Conservation (phyloP, 192 early-diverging fungal genomes). For the Coemansia sp. region DNA sequence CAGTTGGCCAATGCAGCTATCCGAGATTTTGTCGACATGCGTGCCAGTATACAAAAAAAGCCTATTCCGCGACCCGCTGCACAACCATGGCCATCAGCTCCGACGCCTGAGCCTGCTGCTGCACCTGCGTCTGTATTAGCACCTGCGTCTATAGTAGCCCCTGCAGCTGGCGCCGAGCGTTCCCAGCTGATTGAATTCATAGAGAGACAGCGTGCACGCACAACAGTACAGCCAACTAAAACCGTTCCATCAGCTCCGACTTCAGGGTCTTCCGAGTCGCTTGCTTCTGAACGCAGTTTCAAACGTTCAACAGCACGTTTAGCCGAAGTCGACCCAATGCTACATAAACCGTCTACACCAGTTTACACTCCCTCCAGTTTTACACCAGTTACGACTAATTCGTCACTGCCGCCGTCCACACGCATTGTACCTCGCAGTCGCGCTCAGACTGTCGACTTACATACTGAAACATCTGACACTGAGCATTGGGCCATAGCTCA, state of each 20-base stretch:
- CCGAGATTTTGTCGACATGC: slow-evolving; percentile 30
- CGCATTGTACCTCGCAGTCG: slow-evolving; percentile 30
- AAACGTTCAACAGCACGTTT: slow-evolving; percentile 49
- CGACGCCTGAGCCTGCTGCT: slow-evolving; percentile 7
- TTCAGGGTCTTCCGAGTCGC: slow-evolving; percentile 23
- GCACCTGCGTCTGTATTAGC: not conserved
- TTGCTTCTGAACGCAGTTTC: slow-evolving; percentile 46
- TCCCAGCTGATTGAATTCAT: slow-evolving; percentile 55
- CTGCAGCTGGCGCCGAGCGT: slow-evolving; percentile 2
- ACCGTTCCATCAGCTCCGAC: not conserved
- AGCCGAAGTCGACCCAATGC: slow-evolving; percentile 23
- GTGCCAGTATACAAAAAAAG: not conserved
- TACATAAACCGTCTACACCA: not conserved
- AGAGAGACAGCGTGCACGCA: slow-evolving; percentile 32
- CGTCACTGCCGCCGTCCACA: slow-evolving; percentile 19
- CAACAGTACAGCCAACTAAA: slow-evolving; percentile 8
- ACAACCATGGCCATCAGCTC: slow-evolving; percentile 9
- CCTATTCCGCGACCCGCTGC: slow-evolving; percentile 3
- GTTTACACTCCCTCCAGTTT: not conserved
- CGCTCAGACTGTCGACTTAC: slow-evolving; percentile 17
- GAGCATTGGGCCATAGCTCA: slow-evolving; percentile 4
- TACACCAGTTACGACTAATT: not conserved
- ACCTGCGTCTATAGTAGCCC: not conserved
- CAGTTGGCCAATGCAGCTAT: slow-evolving; percentile 28
- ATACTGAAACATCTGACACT: not conserved